Evolutionary conservation across 176 grass and related monocot species (phyloP), one percentile per base, ranked within the genome.

Genomic region (Phyllostachys edulis): DNA sequence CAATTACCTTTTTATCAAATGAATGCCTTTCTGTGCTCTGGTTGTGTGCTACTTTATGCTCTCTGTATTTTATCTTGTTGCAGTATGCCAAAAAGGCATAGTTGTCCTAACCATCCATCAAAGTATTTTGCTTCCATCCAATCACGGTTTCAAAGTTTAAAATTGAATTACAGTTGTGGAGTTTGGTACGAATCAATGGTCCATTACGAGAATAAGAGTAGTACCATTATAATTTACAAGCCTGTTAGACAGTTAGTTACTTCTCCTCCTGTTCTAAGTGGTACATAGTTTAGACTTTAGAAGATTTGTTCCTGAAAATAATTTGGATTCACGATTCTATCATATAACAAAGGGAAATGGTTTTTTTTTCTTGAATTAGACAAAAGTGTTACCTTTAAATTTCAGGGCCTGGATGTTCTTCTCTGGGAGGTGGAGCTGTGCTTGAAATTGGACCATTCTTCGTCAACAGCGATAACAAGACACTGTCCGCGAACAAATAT

Each of bases 371-470:
- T 80, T n/a, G 18, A 56, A 56, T 39, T 65, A 52, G 12, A 65
- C 27, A 27, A 64, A 73, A 16, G 29, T 79, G 68, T 55, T 65
- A 68, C 78, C 71, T 67, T 87, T 27, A 37, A 46, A 76, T 68
- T 81, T 81, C 73, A 93, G 91, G 88, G 38, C 88, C 85, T 57
- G 91, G 91, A 40, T 93, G 88, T 64, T 93, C 91, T 17, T 93
- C 91, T 60, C 18, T 93, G 60, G 88, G 69, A 75, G 71, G 8
- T 44, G 89, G 91, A 73, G 91, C 91, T 63, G 88, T 93, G 85
- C 47, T 78, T 54, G 91, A 93, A 83, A 79, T 93, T 34, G 91
- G 91, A 23, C 85, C 91, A 49, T 93, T 90, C 82, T 77, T 86
- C 4, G 85, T 93, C 45, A 88, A 75, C 9, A 85, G 78, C 20